A percentile compares a stretch with the other conserved stretches of the same genome.
phyloP scores from a whole-genome alignment of 306 rosid genomes.

The Inga oerstediana region DNA sequence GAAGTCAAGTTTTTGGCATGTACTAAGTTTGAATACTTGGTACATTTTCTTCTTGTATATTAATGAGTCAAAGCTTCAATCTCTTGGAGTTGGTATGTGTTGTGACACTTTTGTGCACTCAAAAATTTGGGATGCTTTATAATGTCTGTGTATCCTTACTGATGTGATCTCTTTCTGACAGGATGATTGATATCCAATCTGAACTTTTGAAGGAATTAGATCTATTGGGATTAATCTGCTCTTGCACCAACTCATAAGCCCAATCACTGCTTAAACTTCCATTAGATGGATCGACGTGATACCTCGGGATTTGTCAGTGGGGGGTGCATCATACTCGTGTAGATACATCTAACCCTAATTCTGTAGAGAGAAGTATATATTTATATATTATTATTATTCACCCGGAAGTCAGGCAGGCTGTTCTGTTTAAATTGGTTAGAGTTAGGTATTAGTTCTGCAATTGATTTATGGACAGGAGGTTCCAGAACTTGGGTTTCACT shows the following conservation, averaged over 20 bases:
- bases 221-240: slow-evolving; percentile 42
- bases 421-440: slow-evolving; percentile 43
- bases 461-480: slow-evolving; percentile 58
- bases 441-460: slow-evolving; percentile 21
- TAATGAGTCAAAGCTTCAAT: not conserved
- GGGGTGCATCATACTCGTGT: slow-evolving; percentile 64
- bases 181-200: slow-evolving; percentile 54
- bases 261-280: slow-evolving; percentile 38
- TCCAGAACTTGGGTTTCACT: slow-evolving; percentile 53
- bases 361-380: slow-evolving; percentile 48
- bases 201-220: slow-evolving; percentile 44
- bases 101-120: not conserved
- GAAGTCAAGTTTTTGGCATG: not conserved
- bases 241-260: slow-evolving; percentile 48
- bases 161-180: slow-evolving; percentile 41
- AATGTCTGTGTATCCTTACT: slow-evolving; percentile 10
- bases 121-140: not conserved
- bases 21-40: not conserved
- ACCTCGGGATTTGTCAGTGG: slow-evolving; percentile 99
- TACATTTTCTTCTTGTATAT: not conserved
- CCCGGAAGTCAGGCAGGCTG: slow-evolving; percentile 59
- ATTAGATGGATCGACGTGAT: slow-evolving; percentile 88
- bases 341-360: slow-evolving; percentile 59
- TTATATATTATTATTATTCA: slow-evolving; percentile 24
- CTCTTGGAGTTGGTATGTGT: not conserved